Conservation (phyloP, 2,329 filamentous ascomycete species). For the Tricladium varicosporioides region DNA sequence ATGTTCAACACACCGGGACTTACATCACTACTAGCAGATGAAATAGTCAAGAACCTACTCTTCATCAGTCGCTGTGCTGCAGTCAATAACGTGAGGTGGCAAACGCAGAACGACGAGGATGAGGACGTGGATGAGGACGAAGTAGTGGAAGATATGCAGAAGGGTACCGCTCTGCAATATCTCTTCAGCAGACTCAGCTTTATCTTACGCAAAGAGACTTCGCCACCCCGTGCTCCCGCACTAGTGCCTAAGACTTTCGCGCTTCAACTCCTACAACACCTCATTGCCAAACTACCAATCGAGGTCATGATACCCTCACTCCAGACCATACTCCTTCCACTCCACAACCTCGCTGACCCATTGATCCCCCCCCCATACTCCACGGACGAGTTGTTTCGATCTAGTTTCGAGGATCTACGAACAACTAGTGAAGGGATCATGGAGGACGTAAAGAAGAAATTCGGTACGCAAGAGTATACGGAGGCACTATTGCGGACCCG, state of each 20-base stretch:
- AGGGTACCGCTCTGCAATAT: conserved; percentile 61
- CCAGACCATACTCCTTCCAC: conserved; percentile 60
- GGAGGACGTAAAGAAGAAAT: conserved; percentile 77
- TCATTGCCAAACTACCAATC: conserved; percentile 60
- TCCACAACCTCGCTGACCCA: conserved; percentile 83
- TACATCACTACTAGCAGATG: conserved; percentile 72
- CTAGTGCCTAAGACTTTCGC: conserved; percentile 74
- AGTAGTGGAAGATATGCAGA: conserved; percentile 42
- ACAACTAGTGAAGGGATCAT: conserved; percentile 74
- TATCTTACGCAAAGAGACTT: conserved; percentile 73
- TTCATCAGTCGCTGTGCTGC: conserved; percentile 71
- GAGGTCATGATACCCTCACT: conserved; percentile 61
- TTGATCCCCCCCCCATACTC: conserved; percentile 70
- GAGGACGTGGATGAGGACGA: conserved; percentile 42
- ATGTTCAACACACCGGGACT: conserved; percentile 62
- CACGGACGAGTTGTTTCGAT: conserved; percentile 66
- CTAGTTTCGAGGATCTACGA: conserved; percentile 68
- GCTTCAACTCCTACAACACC: conserved; percentile 69
- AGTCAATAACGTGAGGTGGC: conserved; percentile 53
- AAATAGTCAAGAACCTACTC: conserved; percentile 76
- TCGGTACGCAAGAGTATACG: conserved; percentile 81
- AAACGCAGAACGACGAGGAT: conserved; percentile 42
- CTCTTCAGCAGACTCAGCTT: conserved; percentile 76
- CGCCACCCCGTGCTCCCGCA: conserved; percentile 57
- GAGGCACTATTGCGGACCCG: conserved; percentile 69